Evolutionary conservation across 495 filamentous ascomycete species (phyloP), one percentile per base, ranked within the genome.

Genomic region (Aspergillus haitiensis): DNA sequence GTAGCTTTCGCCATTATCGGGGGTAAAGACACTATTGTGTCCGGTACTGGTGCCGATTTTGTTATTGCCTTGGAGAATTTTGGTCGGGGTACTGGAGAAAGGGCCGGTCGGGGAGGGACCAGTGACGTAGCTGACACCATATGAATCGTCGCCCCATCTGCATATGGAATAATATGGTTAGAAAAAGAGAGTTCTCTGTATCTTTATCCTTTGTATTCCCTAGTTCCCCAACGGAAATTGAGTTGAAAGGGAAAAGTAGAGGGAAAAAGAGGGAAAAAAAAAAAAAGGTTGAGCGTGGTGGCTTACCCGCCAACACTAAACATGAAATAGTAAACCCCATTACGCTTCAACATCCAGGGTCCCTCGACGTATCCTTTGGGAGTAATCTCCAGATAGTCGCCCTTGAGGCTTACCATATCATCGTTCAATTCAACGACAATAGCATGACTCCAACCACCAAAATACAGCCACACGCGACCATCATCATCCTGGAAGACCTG

Each of bases 81-180:
- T 74, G 15, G 56, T 64, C 33, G 71, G 66, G 1, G 63, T 46
- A 2, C 64, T 69, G 5, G 58, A 63, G 54, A 80, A 82, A 1
- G 79, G 79, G 1, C 79, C 79, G 0, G 72, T 64, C 4, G 78
- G 70, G 3, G 72, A 74, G n/a, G 69, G 59, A 0, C 61, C 67
- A 51, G 75, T 80, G 13, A 76, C 76, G 53, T 80, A 81, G 37
- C 71, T 75, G 7, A 81, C 77, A 40, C 74, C 72, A 55, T 82
- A 81, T 36, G 76, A 75, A 7, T 73, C 67, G 9, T 75, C 75
- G 13, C 70, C 72, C 75, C 77, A 80, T 57, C 70, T 72, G n/a
- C 21, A 15, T 31, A 49, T 51, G 15, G 13, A 37, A 31, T 32
- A 50, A 13, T 16, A 31, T 50, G 2, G 6, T 50, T 50, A n/a